Evolutionary conservation across 1,284 basidiomycete species (phyloP).

Genomic region (Bjerkandera adusta): DNA sequence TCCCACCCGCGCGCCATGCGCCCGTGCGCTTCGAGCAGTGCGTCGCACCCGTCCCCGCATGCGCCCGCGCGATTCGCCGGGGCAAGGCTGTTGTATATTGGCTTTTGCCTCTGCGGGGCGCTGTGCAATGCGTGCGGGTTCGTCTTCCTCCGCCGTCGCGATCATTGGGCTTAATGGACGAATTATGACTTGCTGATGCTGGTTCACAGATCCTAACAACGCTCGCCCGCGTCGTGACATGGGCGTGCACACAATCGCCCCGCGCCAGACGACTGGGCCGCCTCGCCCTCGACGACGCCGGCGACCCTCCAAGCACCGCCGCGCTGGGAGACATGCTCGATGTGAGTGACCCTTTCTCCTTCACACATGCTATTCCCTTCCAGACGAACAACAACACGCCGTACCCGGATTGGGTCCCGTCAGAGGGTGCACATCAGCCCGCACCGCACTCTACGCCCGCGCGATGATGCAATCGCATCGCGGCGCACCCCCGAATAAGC

Average conservation of each 20-base stretch:
- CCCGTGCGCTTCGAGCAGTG: neutral
- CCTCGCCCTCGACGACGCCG: constrained; percentile 1
- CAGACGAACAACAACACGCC: neutral
- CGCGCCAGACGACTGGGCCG: constrained; percentile 11
- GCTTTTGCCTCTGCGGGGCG: neutral
- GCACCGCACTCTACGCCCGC: neutral
- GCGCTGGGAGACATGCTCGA: constrained; percentile 39
- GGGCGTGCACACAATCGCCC: constrained; percentile 10
- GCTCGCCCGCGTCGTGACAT: constrained; percentile 11
- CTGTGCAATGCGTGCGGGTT: neutral
- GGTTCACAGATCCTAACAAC: constrained; percentile 6
- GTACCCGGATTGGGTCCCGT: neutral
- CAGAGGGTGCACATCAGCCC: neutral
- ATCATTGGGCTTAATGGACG: constrained; percentile 4
- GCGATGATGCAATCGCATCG: neutral
- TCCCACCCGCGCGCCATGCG: constrained; percentile 1
- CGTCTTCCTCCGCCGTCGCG: neutral
- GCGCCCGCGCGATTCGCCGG: constrained; percentile 6
- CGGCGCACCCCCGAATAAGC: neutral
- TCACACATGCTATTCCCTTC: neutral
- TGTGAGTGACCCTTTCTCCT: constrained; percentile 30
- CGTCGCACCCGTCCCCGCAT: neutral
- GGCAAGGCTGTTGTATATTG: constrained; percentile 4
- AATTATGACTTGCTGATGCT: constrained; percentile 1
- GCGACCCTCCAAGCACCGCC: constrained; percentile 20